Evolutionary conservation across 441 rosid genomes (phyloP), one percentile per base, ranked within the genome.

Genomic region (Gossypium trilobum): DNA sequence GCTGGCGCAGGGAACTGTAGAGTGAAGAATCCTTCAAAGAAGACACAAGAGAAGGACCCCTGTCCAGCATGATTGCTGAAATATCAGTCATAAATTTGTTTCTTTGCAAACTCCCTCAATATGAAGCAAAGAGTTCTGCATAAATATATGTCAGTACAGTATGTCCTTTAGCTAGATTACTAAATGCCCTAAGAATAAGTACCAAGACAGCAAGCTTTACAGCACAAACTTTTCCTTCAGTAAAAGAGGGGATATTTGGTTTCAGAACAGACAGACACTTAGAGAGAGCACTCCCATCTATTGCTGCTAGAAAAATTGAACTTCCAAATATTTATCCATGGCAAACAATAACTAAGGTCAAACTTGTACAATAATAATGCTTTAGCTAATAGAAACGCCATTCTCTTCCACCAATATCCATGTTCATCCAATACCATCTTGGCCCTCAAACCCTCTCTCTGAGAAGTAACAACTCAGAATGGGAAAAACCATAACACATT

Each of bases 41-140:
- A 62, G 97, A 86, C 81, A 93, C 87, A 69, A 95, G 97, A 73
- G 93, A 85, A 79, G 99, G 97, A 20, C 91, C 95, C 99, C 99
- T 95, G 89, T 76, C 77, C 86, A 77, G 71, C 72, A 78, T 73
- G 69, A 36, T 73, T 29, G 31, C 46, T 31, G 29, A 68, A 13
- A 82, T 74, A 76, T 75, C 74, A 78, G 74, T 76, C 74, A 58
- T 54, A 22, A 55, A 3, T 57, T 42, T 44, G 14, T 6, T 66
- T 54, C n/a, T n/a, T 20, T n/a, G 17, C 33, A n/a, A 50, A 46
- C 63, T 36, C 14, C 23, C 25, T 44, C 8, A 23, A 57, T 7
- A 68, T 22, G 39, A 57, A 58, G 58, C 56, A 50, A 27, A 67
- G 56, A 17, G 25, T 5, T 11, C 16, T 6, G 31, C 58, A 68